Percentiles rank a stretch among this genome's conserved stretches.
These are phyloP conservation scores for Leccinum pellstonianum DNA, from an alignment of 768 basidiomycete genomes.

Conservation along the genomic window DNA sequence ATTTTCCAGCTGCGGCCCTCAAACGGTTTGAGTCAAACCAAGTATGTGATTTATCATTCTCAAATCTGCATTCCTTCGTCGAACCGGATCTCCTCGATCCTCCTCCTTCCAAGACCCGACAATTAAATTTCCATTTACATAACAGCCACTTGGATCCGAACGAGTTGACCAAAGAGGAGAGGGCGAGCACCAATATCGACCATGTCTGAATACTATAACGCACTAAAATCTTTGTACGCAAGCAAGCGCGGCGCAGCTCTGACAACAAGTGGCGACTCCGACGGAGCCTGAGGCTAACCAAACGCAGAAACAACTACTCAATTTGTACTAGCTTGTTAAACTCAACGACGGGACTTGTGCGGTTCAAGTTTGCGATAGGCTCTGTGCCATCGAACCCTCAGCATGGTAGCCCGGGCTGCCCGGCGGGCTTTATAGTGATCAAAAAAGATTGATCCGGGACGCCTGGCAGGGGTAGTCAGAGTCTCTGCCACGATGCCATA, in stretches of 20 bases:
- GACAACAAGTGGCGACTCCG: neutral
- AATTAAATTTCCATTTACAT: neutral
- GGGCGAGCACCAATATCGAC: neutral
- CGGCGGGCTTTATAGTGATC: constrained; percentile 5
- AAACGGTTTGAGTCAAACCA: neutral
- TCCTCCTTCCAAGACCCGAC: neutral
- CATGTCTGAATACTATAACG: neutral
- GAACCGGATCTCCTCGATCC: constrained; percentile 1
- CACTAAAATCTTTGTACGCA: neutral
- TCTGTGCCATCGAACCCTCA: neutral
- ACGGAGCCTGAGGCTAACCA: neutral
- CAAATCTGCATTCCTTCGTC: neutral
- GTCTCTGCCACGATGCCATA: neutral
- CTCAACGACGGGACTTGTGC: neutral
- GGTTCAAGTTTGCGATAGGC: neutral
- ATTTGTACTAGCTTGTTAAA: neutral
- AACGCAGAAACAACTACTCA: neutral
- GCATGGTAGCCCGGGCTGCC: neutral
- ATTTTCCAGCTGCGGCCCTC: neutral
- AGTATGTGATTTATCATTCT: neutral
- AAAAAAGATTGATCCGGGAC: neutral
- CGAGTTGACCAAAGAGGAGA: neutral
- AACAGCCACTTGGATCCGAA: neutral
- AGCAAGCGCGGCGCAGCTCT: neutral
- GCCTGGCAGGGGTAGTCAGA: neutral